Evolutionary conservation across 768 basidiomycete species (phyloP).

Genomic region (Rhizopogon vinicolor): DNA sequence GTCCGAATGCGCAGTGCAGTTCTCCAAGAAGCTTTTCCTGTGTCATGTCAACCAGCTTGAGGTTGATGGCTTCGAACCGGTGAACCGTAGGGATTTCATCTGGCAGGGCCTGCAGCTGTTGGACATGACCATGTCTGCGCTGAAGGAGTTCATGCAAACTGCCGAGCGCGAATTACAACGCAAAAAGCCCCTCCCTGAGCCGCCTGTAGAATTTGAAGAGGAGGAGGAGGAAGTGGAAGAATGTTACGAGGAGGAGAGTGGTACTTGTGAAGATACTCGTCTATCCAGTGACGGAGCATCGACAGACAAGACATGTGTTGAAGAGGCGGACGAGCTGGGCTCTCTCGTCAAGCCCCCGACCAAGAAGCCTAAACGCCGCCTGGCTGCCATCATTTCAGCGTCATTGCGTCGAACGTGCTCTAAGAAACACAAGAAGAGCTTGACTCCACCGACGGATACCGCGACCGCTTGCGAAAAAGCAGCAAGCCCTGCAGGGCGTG

Average conservation of each 20-base stretch:
- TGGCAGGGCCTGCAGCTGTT: conserved; percentile 19
- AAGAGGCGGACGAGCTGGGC: background rate
- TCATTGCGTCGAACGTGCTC: background rate
- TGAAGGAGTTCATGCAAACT: conserved; percentile 27
- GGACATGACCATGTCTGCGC: conserved; percentile 25
- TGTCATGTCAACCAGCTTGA: conserved; percentile 13
- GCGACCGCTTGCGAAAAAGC: background rate
- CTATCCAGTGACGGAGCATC: background rate
- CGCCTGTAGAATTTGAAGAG: conserved; percentile 9
- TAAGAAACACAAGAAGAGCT: background rate
- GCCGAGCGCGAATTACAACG: conserved; percentile 25
- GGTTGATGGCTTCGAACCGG: background rate
- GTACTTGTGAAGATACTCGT: background rate
- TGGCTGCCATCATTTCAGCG: conserved; percentile 10
- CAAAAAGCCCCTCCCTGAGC: conserved; percentile 20
- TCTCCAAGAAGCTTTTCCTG: conserved; percentile 18
- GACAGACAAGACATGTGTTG: background rate
- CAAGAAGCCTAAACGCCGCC: conserved; percentile 7
- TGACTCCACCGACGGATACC: background rate
- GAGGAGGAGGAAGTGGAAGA: background rate
- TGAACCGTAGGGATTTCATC: conserved; percentile 9
- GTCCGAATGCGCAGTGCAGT: conserved; percentile 15
- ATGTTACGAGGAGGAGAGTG: background rate
- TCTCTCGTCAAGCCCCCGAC: background rate
- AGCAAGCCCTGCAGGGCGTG: conserved; percentile 11